phyloP scores from a whole-genome alignment of 441 rosid genomes.

The Croton setiger region DNA sequence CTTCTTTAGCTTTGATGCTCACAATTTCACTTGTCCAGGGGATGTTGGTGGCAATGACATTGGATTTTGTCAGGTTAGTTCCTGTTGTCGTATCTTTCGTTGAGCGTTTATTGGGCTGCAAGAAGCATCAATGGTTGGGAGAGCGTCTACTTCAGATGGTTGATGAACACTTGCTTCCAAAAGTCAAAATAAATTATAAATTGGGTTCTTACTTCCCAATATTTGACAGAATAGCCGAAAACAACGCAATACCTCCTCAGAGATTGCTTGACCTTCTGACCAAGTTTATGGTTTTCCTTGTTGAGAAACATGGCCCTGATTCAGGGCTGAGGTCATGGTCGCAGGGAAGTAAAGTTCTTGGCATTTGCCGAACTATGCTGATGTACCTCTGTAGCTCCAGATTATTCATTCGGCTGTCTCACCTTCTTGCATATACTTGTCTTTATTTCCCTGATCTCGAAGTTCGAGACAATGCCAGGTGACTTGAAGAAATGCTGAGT shows the following conservation, averaged over 20 bases:
- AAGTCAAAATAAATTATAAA: conserved; percentile 45
- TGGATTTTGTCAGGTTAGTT: conserved; percentile 62
- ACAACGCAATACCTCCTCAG: conserved; percentile 68
- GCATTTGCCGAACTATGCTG: conserved; percentile 80
- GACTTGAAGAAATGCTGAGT: conserved; percentile 11
- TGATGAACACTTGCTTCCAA: conserved; percentile 68
- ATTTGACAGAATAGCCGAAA: conserved; percentile 72
- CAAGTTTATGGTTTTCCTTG: conserved; percentile 61
- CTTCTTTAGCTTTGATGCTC: conserved; percentile 11
- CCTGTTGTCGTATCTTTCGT: conserved; percentile 66
- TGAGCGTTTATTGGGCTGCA: conserved; percentile 67
- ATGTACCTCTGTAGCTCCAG: conserved; percentile 79
- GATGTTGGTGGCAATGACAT: conserved; percentile 69
- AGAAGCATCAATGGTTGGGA: conserved; percentile 75
- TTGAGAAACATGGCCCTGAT: conserved; percentile 58
- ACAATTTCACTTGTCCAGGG: conserved; percentile 42
- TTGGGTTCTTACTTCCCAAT: conserved; percentile 70
- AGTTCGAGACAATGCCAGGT: conserved; percentile 94
- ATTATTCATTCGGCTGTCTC: conserved; percentile 74
- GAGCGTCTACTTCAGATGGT: conserved; percentile 74
- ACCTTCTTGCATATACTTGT: conserved; percentile 77
- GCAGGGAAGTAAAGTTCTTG: conserved; percentile 86
- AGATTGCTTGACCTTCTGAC: conserved; percentile 60
- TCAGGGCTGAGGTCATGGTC: conserved; percentile 79
- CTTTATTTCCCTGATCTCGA: conserved; percentile 91